These are phyloP conservation scores for Fistulinella cinereoalba DNA, from an alignment of 1,284 basidiomycete genomes.

Conservation along the genomic window DNA sequence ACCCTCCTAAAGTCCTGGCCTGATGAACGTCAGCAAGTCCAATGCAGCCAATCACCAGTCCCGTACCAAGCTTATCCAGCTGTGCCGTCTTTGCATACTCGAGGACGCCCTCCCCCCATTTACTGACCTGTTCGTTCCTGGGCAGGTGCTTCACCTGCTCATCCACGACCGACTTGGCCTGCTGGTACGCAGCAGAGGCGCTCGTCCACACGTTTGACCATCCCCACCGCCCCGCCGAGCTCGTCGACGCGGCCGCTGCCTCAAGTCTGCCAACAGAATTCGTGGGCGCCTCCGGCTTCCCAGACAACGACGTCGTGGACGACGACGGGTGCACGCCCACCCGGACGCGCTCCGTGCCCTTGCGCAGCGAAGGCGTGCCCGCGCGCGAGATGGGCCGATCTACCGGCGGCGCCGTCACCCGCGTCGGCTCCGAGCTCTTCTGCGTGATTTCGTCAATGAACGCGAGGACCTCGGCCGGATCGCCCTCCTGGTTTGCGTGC, in stretches of 20 bases:
- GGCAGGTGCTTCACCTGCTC: slow-evolving; percentile 84
- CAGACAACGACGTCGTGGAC: slow-evolving; percentile 41
- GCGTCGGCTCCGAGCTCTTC: slow-evolving; percentile 76
- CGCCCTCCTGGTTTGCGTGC: slow-evolving; percentile 44
- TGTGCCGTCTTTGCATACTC: slow-evolving; percentile 76
- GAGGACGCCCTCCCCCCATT: slow-evolving; percentile 67
- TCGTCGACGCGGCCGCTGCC: slow-evolving; percentile 27
- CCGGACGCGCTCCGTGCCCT: slow-evolving; percentile 73
- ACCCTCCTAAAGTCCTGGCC: slow-evolving; percentile 86
- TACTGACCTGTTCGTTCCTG: slow-evolving; percentile 76
- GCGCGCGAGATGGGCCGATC: slow-evolving; percentile 64
- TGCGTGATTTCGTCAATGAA: slow-evolving; percentile 94
- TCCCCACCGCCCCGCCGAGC: slow-evolving; percentile 52
- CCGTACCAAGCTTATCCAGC: slow-evolving; percentile 77
- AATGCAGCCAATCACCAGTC: too few species aligned
- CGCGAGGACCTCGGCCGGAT: slow-evolving; percentile 79
- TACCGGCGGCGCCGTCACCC: slow-evolving; percentile 50
- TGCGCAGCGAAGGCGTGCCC: slow-evolving; percentile 68
- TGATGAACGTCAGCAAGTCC: slow-evolving; percentile 37
- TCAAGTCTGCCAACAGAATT: slow-evolving; percentile 22
- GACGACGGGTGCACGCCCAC: slow-evolving; percentile 47
- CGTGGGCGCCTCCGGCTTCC: slow-evolving; percentile 29
- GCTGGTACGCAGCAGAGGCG: slow-evolving; percentile 83
- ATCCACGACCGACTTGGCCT: slow-evolving; percentile 85
- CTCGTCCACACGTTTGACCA: slow-evolving; percentile 87